Evolutionary conservation across 495 filamentous ascomycete genomes (phyloP).

Genomic region (Cladorrhinum samala): DNA sequence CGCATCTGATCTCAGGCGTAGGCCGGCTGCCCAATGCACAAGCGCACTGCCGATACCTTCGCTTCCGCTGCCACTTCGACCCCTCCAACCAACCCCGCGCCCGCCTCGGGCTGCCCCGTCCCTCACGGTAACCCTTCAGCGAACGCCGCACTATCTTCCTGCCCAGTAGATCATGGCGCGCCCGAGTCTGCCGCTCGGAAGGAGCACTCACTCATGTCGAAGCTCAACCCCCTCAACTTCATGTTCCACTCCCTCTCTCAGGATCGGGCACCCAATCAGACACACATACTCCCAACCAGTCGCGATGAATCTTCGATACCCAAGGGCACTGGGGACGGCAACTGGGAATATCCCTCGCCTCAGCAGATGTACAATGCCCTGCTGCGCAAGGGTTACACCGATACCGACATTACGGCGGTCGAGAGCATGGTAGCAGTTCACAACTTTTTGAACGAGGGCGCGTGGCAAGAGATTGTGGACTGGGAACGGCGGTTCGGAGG

Average conservation of each 20-base stretch:
- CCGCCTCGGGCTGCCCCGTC: slow-evolving; percentile 38
- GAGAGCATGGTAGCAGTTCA: slow-evolving; percentile 96
- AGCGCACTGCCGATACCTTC: slow-evolving; percentile 45
- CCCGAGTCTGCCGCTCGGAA: slow-evolving; percentile 22
- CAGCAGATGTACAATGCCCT: slow-evolving; percentile 99
- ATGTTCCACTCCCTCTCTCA: slow-evolving; percentile 88
- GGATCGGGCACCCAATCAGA: slow-evolving; percentile 64
- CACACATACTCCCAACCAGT: slow-evolving; percentile 61
- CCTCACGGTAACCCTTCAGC: slow-evolving; percentile 41
- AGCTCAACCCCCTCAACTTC: slow-evolving; percentile 89
- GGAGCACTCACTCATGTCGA: slow-evolving; percentile 52
- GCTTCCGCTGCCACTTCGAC: slow-evolving; percentile 19
- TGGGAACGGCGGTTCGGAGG: slow-evolving; percentile 83
- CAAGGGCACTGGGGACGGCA: slow-evolving; percentile 63
- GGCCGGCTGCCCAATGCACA: slow-evolving; percentile 90
- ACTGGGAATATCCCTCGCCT: slow-evolving; percentile 96
- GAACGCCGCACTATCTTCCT: slow-evolving; percentile 41
- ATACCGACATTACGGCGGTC: slow-evolving; percentile 88
- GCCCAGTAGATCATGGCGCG: slow-evolving; percentile 44
- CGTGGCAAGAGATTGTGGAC: slow-evolving; percentile 85
- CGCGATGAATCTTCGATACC: slow-evolving; percentile 85
- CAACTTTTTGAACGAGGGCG: slow-evolving; percentile 96
- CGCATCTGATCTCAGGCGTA: slow-evolving; percentile 33
- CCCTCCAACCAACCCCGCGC: slow-evolving; percentile 24
- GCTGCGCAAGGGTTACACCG: slow-evolving; percentile 88